Percentiles rank a stretch among this genome's conserved stretches.
Conservation (phyloP, 2,329 filamentous ascomycete species). For the Cytospora piceicola region DNA sequence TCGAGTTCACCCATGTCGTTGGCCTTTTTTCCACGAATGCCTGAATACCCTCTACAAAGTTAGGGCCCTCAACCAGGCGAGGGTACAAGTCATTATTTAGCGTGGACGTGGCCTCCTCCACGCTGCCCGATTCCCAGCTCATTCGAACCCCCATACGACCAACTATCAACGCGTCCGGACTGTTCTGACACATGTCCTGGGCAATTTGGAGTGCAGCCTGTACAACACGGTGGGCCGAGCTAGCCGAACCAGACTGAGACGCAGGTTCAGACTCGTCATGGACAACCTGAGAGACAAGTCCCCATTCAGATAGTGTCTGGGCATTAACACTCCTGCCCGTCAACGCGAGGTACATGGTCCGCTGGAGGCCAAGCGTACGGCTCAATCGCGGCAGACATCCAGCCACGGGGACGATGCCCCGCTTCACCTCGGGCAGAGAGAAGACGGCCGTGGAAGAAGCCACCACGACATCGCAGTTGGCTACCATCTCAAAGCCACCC, state of each 20-base stretch:
- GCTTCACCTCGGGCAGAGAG: slow-evolving; percentile 69
- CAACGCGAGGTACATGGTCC: slow-evolving; percentile 75
- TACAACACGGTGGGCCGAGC: slow-evolving; percentile 49
- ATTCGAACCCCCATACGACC: slow-evolving; percentile 70
- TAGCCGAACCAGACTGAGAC: background rate
- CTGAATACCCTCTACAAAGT: slow-evolving; percentile 38
- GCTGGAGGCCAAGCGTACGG: slow-evolving; percentile 67
- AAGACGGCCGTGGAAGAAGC: slow-evolving; percentile 63
- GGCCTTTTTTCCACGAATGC: slow-evolving; percentile 37
- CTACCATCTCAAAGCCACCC: slow-evolving; percentile 73
- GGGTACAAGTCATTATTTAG: slow-evolving; percentile 35
- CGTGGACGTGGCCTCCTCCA: slow-evolving; percentile 34
- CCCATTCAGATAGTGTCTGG: slow-evolving; percentile 64
- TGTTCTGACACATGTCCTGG: slow-evolving; percentile 60
- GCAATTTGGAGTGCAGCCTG: slow-evolving; percentile 57
- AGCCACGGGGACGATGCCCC: slow-evolving; percentile 72
- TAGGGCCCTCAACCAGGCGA: slow-evolving; percentile 34
- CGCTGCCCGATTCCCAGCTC: slow-evolving; percentile 64
- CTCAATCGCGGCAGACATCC: slow-evolving; percentile 71
- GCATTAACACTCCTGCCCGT: slow-evolving; percentile 64
- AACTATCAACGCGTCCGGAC: slow-evolving; percentile 76
- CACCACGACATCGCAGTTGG: slow-evolving; percentile 72
- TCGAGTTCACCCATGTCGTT: slow-evolving; percentile 35
- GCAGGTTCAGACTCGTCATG: slow-evolving; percentile 17
- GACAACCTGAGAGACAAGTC: slow-evolving; percentile 68